phyloP scores from a whole-genome alignment of 441 rosid genomes.

The Mallotus repandus region DNA sequence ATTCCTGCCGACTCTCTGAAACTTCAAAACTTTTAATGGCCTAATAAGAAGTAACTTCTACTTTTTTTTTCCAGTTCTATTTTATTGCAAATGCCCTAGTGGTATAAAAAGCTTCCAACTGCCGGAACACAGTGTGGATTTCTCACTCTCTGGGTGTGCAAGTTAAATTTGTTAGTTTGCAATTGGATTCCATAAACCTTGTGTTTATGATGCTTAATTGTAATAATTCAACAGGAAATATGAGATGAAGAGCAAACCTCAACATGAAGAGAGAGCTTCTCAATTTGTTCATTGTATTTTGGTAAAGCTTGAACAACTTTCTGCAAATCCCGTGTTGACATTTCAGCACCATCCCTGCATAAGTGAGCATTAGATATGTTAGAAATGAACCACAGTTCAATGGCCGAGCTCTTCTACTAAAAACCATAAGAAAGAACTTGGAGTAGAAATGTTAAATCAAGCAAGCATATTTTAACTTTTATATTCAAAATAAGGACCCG shows the following conservation, averaged over 20 bases:
- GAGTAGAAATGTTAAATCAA: neutral
- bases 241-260: constrained; percentile 56
- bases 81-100: neutral
- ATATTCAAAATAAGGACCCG: neutral
- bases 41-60: too few relatives aligned
- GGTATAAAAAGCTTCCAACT: neutral
- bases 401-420: neutral
- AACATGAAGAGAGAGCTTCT: constrained; percentile 94
- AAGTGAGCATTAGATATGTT: constrained; percentile 15
- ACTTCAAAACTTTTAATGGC: neutral
- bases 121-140: neutral
- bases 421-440: neutral
- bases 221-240: neutral
- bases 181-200: neutral
- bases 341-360: constrained; percentile 75
- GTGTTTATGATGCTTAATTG: neutral
- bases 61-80: neutral
- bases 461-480: neutral
- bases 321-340: constrained; percentile 90
- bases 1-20: constrained; percentile 3
- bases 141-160: neutral
- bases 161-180: neutral
- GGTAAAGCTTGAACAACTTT: constrained; percentile 98
- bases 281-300: constrained; percentile 91
- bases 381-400: neutral